These are phyloP conservation scores for Craspedostauros australis DNA, from an alignment of 108 stramenopile species.

Conservation along the genomic window DNA sequence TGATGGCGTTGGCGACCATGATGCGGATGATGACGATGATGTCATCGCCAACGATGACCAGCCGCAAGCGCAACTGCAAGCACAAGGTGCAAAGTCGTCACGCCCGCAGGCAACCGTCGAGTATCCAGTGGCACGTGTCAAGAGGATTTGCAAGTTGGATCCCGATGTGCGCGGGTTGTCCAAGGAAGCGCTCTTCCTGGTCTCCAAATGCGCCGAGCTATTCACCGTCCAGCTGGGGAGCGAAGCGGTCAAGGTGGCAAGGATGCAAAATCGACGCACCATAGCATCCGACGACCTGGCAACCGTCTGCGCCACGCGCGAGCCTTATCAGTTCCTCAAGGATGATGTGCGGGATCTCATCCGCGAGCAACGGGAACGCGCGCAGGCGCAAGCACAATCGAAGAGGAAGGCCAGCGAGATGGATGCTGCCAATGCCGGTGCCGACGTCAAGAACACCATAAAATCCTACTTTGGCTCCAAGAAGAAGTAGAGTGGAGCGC, in stretches of 20 bases:
- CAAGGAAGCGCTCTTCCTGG: constrained; percentile 73
- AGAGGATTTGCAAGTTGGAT: constrained; percentile 87
- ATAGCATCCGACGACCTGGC: constrained; percentile 69
- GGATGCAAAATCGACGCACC: constrained; percentile 71
- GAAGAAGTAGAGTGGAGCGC: too few relatives aligned
- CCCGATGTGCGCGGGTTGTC: constrained; percentile 72
- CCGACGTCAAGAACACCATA: too few relatives aligned
- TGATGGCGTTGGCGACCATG: too few relatives aligned
- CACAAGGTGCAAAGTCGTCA: constrained; percentile 15
- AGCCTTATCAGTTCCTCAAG: constrained; percentile 60
- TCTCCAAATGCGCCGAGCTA: constrained; percentile 80
- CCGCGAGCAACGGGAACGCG: constrained; percentile 3
- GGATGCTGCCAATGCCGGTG: too few relatives aligned
- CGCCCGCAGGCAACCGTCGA: too few relatives aligned
- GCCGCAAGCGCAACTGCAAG: too few relatives aligned
- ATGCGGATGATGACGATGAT: too few relatives aligned
- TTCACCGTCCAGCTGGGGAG: constrained; percentile 53
- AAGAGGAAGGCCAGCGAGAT: background rate
- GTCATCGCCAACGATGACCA: too few relatives aligned
- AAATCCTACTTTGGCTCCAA: too few relatives aligned
- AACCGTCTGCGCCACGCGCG: constrained; percentile 58
- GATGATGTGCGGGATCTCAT: constrained; percentile 55
- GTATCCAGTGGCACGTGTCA: constrained; percentile 75
- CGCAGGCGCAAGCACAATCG: background rate
- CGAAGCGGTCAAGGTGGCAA: constrained; percentile 58